Base-by-base conservation (phyloP, 2,329 filamentous ascomycete genomes). In the Ceratocystis diversiconidia region DNA sequence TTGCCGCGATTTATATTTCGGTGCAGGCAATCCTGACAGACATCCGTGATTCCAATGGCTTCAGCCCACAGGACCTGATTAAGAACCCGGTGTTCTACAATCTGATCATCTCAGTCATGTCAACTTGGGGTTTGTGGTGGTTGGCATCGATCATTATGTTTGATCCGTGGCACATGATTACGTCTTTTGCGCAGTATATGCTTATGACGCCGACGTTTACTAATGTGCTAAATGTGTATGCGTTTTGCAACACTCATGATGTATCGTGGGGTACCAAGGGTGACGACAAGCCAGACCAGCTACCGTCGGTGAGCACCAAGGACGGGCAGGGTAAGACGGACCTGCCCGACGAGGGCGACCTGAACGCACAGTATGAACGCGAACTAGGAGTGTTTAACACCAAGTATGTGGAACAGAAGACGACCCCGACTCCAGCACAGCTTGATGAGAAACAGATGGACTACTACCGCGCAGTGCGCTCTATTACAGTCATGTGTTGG, bases 161-260 rank as follows among this genome's bases (percentile, higher is more conserved):
- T 75, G 94, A 99, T 74, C 94, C 94, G 3, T 99, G 94, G 92
- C 94, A 99, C 78, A 97, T 99, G 94, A 95, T 99, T 80, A 94
- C 92, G 74, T 97, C 92, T 3, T 99, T 96, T 84, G 88, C 88
- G n/a, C 85, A 89, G 74, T 99, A 99, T 75, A 80, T 97, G 72
- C 78, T 96, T 67, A 85, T 96, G 73, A 94, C 94, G 84, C 95
- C 92, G 12, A 95, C 91, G 15, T 99, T 96, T 79, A 92, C 96
- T 85, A 99, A 99, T 81, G 94, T 99, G 70, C 87, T 99, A 73
- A 97, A 95, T 83, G 91, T 99, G 64, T 99, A 99, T 78, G 91
- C 94, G 68, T 99, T 96, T 84, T 95, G 91, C 86, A 99, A 99
- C 80, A 97, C 92, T 92, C 94, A 99, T 78, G 94, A 99, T 79